Evolutionary conservation across 352 stramenopile genomes (phyloP).

Genomic region (Pythium vanterpoolii): DNA sequence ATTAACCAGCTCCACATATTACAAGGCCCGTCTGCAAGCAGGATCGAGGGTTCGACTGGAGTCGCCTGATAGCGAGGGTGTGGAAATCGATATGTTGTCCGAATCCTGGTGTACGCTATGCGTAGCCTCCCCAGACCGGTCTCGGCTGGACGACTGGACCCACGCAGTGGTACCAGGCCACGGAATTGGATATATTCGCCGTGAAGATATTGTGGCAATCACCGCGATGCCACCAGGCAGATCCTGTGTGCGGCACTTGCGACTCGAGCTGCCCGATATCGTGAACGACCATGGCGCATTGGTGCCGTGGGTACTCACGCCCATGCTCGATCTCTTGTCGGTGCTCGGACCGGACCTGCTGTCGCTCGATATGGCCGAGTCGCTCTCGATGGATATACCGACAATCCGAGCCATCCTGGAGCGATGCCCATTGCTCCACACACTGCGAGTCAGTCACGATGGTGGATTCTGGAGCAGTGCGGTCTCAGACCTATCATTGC

Average conservation of each 20-base stretch:
- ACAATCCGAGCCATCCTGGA: neutral
- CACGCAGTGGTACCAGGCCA: slow-evolving; percentile 1
- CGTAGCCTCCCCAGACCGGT: neutral
- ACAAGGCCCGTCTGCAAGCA: neutral
- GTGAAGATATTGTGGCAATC: neutral
- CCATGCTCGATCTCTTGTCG: neutral
- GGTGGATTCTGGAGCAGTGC: neutral
- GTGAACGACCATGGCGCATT: neutral
- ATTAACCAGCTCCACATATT: neutral
- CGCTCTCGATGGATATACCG: neutral
- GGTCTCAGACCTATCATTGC: neutral
- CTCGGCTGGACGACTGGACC: neutral
- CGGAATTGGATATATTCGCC: neutral
- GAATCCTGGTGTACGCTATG: slow-evolving; percentile 2
- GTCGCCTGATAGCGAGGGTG: neutral
- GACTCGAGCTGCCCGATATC: neutral
- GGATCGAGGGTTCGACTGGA: neutral
- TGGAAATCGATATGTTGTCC: neutral
- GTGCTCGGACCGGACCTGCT: neutral
- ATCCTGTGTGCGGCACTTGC: slow-evolving; percentile 1
- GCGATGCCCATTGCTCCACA: neutral
- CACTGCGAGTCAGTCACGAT: neutral
- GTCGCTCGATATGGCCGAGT: slow-evolving; percentile 1
- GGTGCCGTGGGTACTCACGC: neutral
- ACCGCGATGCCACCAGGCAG: neutral